Evolutionary conservation across 176 grass and related monocot species (phyloP), one percentile per base, ranked within the genome.

Genomic region (Rhynchospora tenuis): DNA sequence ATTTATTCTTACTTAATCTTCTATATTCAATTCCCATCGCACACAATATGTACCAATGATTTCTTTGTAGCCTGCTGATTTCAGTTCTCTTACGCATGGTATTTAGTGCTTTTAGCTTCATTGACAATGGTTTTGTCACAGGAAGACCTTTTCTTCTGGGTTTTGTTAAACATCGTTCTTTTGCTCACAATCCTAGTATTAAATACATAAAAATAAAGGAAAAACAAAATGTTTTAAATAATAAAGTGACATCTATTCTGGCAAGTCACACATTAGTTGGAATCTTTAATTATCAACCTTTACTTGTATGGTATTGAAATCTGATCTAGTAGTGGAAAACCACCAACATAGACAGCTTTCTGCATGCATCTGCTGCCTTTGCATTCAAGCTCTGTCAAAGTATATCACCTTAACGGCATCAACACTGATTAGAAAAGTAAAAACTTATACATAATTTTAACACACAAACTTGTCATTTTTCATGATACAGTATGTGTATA

Each of bases 401-500:
- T 9, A 68, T 76, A 79, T 0, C 19, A 22, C 19, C 78, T 59
- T 55, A 75, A 81, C 55, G 1, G 63, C n/a, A 23, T 55, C 29
- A 69, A 23, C 28, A 72, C 59, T 45, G 20, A 65, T 54, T 83
- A 45, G 52, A 56, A 15, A 50, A 81, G n/a, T 38, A n/a, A 75
- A 69, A 19, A 48, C 26, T 68, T 48, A 19, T 51, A 60, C 29
- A 82, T 86, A 10, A 67, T 12, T 60, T 26, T 16, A 12, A 54
- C 27, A 10, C 5, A 2, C 81, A 38, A 87, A 69, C 24, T 78
- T 19, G 48, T 24, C 14, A 14, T 86, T 19, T 52, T 88, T 82
- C 48, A 1, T 44, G 61, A 47, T 83, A 72, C 84, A 94, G 95
- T 98, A 93, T 60, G 86, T 91, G 81, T 87, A 91, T 24, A 92